These are phyloP conservation scores for Rossbeevera mucosa DNA, from an alignment of 768 basidiomycete genomes.

Conservation along the genomic window DNA sequence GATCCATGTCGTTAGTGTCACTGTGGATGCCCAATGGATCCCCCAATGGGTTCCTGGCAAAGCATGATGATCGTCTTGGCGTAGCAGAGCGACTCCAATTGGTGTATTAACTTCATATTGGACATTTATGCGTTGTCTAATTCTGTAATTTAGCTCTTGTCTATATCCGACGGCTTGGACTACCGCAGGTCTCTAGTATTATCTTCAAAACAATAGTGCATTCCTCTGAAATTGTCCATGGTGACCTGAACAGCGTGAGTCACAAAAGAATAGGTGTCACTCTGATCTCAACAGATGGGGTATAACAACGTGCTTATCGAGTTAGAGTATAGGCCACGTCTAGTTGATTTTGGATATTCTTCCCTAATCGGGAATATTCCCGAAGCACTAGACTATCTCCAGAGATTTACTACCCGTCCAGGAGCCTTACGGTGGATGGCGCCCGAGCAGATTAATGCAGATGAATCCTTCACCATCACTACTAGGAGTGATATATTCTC, in stretches of 20 bases:
- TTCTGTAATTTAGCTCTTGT: background rate
- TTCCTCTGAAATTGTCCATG: background rate
- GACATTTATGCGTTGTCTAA: background rate
- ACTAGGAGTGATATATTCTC: background rate
- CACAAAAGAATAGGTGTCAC: too few relatives aligned
- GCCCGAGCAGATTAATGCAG: background rate
- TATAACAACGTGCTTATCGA: constrained; percentile 4
- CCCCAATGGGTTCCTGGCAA: background rate
- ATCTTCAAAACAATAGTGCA: background rate
- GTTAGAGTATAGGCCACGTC: background rate
- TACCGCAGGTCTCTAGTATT: background rate
- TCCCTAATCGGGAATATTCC: background rate
- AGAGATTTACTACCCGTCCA: background rate
- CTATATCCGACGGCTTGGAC: background rate
- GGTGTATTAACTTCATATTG: background rate
- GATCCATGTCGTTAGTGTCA: background rate
- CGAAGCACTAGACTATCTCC: background rate
- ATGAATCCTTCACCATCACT: background rate
- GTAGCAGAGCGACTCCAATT: background rate
- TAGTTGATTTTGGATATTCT: background rate
- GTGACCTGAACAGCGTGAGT: background rate
- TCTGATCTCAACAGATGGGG: background rate
- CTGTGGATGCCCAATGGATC: background rate
- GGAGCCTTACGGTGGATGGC: background rate
- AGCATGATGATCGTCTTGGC: background rate